Conservation (phyloP, 2,329 filamentous ascomycete genomes). For the Trichoderma pleuroti region DNA sequence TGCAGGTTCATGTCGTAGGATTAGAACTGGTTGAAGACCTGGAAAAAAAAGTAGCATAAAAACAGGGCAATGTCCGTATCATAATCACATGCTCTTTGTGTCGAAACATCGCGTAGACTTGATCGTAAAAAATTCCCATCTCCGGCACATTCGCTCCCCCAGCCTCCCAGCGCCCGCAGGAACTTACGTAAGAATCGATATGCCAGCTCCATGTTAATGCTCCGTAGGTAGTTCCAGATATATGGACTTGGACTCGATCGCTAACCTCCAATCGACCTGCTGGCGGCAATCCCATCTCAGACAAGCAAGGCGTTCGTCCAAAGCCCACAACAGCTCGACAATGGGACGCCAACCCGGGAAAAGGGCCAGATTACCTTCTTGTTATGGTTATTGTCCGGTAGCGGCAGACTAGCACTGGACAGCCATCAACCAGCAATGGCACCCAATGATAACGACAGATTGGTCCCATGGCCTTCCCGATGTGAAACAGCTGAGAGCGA, state of each 20-base stretch:
- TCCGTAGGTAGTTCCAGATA: neutral
- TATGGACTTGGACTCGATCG: neutral
- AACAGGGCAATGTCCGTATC: neutral
- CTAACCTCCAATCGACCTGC: neutral
- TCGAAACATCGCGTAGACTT: neutral
- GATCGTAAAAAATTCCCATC: neutral
- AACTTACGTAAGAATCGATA: neutral
- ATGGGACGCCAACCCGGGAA: constrained; percentile 4
- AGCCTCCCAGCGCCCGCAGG: neutral
- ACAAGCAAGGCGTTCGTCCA: neutral
- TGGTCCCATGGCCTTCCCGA: constrained; percentile 1
- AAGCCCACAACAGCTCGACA: neutral
- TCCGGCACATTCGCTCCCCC: neutral
- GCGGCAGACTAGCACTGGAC: constrained; percentile 10
- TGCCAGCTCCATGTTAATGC: neutral
- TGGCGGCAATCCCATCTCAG: neutral
- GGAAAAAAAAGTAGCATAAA: neutral
- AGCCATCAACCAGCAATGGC: neutral
- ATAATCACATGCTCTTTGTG: neutral
- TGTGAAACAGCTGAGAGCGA: neutral
- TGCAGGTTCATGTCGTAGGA: neutral
- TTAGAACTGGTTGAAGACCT: neutral
- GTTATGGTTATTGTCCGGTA: constrained; percentile 17
- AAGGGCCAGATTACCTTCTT: constrained; percentile 9
- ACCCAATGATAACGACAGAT: neutral